Evolutionary conservation across 179 eudicot genomes (phyloP), one percentile per base, ranked within the genome.

Genomic region (Spinacia oleracea): DNA sequence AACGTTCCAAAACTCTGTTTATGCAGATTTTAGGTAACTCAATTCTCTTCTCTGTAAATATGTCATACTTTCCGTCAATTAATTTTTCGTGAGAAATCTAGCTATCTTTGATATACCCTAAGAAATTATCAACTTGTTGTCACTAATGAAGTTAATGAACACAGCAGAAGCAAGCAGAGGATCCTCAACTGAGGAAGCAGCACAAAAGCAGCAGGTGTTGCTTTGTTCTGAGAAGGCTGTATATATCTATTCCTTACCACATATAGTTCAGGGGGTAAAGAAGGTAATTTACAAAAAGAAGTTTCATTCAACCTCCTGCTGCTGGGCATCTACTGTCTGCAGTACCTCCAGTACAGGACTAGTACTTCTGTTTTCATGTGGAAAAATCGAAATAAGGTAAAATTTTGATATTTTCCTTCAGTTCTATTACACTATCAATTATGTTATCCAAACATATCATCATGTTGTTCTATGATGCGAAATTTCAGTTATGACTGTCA

Each of bases 181-280:
- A 76, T 80, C 70, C 65, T 76, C 84, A 63, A 76, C 79, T 43
- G 96, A 87, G 60, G 85, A 84, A 80, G 75, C 86, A 56, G 69
- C 81, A 60, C 77, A 81, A 65, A 91, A 91, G 80, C 90, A 88
- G 68, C 80, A 71, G 51, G 68, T 93, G 43, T 78, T 93, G 84
- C 79, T 93, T 35, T 93, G 98, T 84, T 87, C 99, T 1, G 99
- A 96, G 84, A 96, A 92, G 84, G 94, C 97, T 79, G 88, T 81
- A 42, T 93, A 93, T 81, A 81, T 91, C 20, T 92, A 91, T 85
- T 93, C 98, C 58, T 84, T 96, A 67, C 67, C 53, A 48, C 98
- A 94, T 84, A 84, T 84, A 27, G 83, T 85, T 74, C 93, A 93
- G 87, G 99, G 99, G 82, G 80, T 85, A 68, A 96, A 96, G 92